Conservation (phyloP, 2,329 filamentous ascomycete genomes). For the Geosmithia flava region DNA sequence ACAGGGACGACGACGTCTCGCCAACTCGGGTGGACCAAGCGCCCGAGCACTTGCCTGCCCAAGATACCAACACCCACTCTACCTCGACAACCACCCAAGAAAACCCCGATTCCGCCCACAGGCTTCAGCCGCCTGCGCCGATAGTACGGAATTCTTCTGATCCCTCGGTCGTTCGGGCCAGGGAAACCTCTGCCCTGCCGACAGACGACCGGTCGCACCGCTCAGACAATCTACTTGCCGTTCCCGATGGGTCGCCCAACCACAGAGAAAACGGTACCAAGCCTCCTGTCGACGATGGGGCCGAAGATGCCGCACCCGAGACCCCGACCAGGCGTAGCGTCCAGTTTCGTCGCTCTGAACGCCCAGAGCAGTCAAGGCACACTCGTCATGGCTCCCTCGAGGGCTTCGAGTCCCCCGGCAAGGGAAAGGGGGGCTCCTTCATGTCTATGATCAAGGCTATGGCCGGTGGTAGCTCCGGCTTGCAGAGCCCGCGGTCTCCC, state of each 20-base stretch:
- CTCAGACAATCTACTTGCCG: background rate
- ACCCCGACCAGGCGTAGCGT: constrained; percentile 43
- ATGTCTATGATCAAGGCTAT: constrained; percentile 72
- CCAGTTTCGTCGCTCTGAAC: constrained; percentile 55
- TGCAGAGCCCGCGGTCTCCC: constrained; percentile 32
- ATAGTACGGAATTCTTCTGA: background rate
- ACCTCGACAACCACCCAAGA: background rate
- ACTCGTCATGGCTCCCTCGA: constrained; percentile 55
- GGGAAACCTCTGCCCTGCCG: background rate
- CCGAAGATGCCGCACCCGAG: constrained; percentile 1
- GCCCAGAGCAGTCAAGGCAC: constrained; percentile 35
- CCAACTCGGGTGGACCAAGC: background rate
- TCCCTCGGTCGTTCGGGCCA: background rate
- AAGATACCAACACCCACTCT: background rate
- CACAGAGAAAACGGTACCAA: background rate
- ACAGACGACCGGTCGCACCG: background rate
- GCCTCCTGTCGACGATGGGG: background rate
- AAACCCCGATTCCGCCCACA: constrained; percentile 2
- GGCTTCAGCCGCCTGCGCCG: constrained; percentile 2
- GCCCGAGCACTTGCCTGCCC: background rate
- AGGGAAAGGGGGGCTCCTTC: constrained; percentile 45
- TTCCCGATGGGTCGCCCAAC: background rate
- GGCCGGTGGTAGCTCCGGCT: constrained; percentile 38
- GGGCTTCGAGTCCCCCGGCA: constrained; percentile 46
- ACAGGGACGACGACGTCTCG: background rate